Evolutionary conservation across 495 filamentous ascomycete genomes (phyloP), one percentile per base, ranked within the genome.

Genomic region (Haplographium delicatum): DNA sequence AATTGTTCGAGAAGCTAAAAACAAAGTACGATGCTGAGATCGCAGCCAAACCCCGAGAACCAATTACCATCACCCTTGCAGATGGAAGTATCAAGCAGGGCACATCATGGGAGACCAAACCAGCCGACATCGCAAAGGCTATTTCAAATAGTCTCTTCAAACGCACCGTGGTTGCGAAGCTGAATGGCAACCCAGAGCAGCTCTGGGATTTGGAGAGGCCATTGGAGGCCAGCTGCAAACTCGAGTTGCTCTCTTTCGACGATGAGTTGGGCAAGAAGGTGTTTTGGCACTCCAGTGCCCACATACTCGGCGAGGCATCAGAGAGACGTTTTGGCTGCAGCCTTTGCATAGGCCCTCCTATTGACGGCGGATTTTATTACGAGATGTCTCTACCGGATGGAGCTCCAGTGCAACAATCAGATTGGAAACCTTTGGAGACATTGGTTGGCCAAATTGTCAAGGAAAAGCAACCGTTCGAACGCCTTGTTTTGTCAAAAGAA

Each of bases 281-380:
- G 5, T 95, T 91, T 63, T 94, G 89, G 89, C 93, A 98, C 66
- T 91, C 85, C 2, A 88, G 83, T 54, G 93, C 93, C 23, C 93
- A 98, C 66, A 77, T 88, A 47, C 80, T 98, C n/a, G 93, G 93
- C 48, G 91, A 96, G 66, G 89, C 89, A 40, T 86, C 83, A 33
- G 94, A 98, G 66, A 79, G 83, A 54, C 79, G 90, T 55, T 98
- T 86, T 64, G 86, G 85, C 38, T 96, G 90, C 69, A 81, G 90
- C 51, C 76, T 98, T 40, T 95, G 88, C 56, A 89, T 95, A 61
- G 93, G 93, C 7, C 93, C 93, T 18, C 93, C 91, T 6, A 88
- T 88, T 26, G 82, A 91, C 11, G 84, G 91, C 67, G 93, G 94
- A 28, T 98, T 97, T 77, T 97, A 94, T 74, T 97, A 97, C 67